These are phyloP conservation scores for Starmerella davenportii DNA, from an alignment of 805 yeast genomes.

Conservation along the genomic window DNA sequence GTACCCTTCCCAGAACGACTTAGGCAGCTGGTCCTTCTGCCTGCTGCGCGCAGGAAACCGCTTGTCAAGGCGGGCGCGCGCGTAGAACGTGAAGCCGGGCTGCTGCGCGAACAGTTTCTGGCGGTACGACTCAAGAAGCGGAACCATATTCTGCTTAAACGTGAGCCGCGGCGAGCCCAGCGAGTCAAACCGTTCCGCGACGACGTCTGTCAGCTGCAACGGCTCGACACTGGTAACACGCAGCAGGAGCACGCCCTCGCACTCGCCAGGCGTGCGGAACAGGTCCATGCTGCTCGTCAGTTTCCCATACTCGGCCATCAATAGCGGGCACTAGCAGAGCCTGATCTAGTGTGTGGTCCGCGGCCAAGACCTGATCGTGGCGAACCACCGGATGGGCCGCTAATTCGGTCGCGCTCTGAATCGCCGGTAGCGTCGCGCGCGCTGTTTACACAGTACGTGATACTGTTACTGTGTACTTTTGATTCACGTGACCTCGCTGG, in stretches of 20 bases:
- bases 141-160: conserved; percentile 1
- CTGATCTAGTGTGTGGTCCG: too few species aligned
- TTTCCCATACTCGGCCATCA: too few species aligned
- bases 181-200: neutral
- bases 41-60: neutral
- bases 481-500: too few species aligned
- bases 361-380: too few species aligned
- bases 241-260: neutral
- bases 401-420: too few species aligned
- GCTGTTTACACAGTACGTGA: too few species aligned
- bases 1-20: conserved; percentile 2
- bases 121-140: conserved; percentile 1
- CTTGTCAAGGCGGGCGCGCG: neutral
- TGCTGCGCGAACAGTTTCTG: neutral
- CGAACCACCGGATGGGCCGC: too few species aligned
- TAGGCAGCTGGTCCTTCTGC: neutral
- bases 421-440: too few species aligned
- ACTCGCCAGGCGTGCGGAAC: neutral
- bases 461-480: too few species aligned
- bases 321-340: too few species aligned
- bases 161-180: conserved; percentile 1
- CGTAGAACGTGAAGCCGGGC: neutral
- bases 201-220: conserved; percentile 1
- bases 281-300: neutral
- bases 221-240: neutral